phyloP scores from a whole-genome alignment of 441 rosid species.

The Breynia disticha region DNA sequence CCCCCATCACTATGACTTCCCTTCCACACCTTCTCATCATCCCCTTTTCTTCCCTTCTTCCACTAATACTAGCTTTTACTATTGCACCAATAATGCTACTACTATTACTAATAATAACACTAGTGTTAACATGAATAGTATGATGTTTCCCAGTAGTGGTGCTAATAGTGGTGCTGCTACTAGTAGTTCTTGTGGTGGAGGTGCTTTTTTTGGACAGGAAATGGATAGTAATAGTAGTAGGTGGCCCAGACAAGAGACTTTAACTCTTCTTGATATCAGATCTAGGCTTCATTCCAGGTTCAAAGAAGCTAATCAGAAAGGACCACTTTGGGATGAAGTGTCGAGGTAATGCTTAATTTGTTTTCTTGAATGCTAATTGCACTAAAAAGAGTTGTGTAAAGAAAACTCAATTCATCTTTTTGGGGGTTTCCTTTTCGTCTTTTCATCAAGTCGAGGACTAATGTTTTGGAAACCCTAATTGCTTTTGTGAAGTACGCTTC shows the following conservation, averaged over 20 bases:
- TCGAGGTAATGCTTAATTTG: constrained; percentile 42
- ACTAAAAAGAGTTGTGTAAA: too few relatives aligned
- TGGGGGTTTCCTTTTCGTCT: not conserved
- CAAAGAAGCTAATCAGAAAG: constrained; percentile 90
- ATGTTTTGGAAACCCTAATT: constrained; percentile 22
- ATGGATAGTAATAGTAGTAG: constrained; percentile 45
- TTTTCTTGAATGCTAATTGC: not conserved
- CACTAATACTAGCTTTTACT: too few relatives aligned
- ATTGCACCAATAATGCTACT: too few relatives aligned
- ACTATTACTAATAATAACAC: too few relatives aligned
- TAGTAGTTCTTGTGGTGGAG: not conserved
- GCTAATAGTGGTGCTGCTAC: constrained; percentile 1
- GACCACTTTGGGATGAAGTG: constrained; percentile 90
- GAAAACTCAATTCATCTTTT: constrained; percentile 1
- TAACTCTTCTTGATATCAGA: constrained; percentile 95
- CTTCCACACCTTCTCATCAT: not conserved
- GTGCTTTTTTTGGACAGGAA: constrained; percentile 17
- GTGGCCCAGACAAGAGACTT: constrained; percentile 96
- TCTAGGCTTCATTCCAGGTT: constrained; percentile 86
- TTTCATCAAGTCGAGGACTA: not conserved
- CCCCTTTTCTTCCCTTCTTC: not conserved
- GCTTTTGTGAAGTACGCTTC: not conserved
- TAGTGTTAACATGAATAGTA: too few relatives aligned
- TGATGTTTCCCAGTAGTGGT: not conserved
- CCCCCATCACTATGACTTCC: not conserved